Evolutionary conservation across 2,329 filamentous ascomycete genomes (phyloP).

Genomic region (Colletotrichum sp.): DNA sequence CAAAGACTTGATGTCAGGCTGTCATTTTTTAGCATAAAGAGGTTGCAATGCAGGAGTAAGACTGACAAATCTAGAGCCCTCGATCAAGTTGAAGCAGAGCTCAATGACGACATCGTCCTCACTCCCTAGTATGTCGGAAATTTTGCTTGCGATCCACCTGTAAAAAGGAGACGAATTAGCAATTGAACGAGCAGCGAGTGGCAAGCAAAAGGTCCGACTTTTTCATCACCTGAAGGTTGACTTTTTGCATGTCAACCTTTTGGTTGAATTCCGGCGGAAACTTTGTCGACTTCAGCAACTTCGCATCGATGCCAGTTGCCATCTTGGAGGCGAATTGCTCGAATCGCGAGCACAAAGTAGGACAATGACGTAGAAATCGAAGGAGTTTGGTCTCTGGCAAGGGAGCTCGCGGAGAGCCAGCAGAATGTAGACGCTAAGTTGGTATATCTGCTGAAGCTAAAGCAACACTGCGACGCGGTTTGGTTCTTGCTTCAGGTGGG

Average conservation of each 20-base stretch:
- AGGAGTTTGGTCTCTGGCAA: not conserved
- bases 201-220: slow-evolving; percentile 60
- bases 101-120: slow-evolving; percentile 98
- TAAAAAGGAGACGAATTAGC: not conserved
- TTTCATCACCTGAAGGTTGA: slow-evolving; percentile 98
- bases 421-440: not conserved
- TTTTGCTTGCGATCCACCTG: slow-evolving; percentile 92
- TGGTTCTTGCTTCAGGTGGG: not conserved
- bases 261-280: slow-evolving; percentile 92
- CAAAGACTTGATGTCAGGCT: slow-evolving; percentile 95
- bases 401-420: not conserved
- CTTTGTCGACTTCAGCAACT: slow-evolving; percentile 88
- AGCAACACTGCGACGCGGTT: not conserved
- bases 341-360: not conserved
- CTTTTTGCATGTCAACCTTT: slow-evolving; percentile 97
- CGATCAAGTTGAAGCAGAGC: slow-evolving; percentile 73
- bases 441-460: not conserved
- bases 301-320: slow-evolving; percentile 86
- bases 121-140: slow-evolving; percentile 85
- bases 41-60: not conserved
- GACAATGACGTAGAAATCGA: slow-evolving; percentile 13
- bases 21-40: slow-evolving; percentile 27
- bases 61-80: slow-evolving; percentile 78
- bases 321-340: slow-evolving; percentile 49
- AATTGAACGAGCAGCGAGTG: not conserved